Conservation (phyloP, 345 rosid genomes). For the Salix caprea region DNA sequence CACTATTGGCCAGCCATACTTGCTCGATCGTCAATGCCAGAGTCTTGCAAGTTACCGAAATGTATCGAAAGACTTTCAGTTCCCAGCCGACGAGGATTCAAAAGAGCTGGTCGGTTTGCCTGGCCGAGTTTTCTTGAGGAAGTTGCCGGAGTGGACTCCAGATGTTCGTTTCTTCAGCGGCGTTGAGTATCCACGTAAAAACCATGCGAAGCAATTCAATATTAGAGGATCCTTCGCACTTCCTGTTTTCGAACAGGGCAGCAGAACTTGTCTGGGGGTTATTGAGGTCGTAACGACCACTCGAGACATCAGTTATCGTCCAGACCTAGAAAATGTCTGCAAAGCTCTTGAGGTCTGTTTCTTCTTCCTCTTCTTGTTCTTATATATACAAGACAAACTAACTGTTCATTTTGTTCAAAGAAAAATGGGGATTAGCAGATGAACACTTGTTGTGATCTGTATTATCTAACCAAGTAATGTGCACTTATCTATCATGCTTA, state of each 20-base stretch:
- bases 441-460: neutral
- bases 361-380: slow-evolving; percentile 12
- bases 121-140: slow-evolving; percentile 71
- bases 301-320: slow-evolving; percentile 56
- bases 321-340: slow-evolving; percentile 72
- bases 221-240: slow-evolving; percentile 81
- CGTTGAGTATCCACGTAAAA: slow-evolving; percentile 71
- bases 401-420: slow-evolving; percentile 1
- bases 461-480: neutral
- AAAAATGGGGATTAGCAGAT: neutral
- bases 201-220: slow-evolving; percentile 52
- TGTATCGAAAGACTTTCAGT: slow-evolving; percentile 62
- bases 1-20: slow-evolving; percentile 68
- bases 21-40: slow-evolving; percentile 41
- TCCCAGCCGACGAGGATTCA: slow-evolving; percentile 65
- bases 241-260: slow-evolving; percentile 75
- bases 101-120: slow-evolving; percentile 67
- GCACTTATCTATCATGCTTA: neutral
- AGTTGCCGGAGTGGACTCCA: slow-evolving; percentile 93
- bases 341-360: slow-evolving; percentile 87
- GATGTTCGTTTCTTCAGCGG: slow-evolving; percentile 77
- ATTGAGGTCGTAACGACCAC: slow-evolving; percentile 81
- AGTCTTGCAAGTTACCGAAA: slow-evolving; percentile 64
- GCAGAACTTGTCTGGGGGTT: slow-evolving; percentile 77
- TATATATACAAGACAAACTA: neutral